Conservation (phyloP, 768 basidiomycete species). For the Mycena albidolilacea region DNA sequence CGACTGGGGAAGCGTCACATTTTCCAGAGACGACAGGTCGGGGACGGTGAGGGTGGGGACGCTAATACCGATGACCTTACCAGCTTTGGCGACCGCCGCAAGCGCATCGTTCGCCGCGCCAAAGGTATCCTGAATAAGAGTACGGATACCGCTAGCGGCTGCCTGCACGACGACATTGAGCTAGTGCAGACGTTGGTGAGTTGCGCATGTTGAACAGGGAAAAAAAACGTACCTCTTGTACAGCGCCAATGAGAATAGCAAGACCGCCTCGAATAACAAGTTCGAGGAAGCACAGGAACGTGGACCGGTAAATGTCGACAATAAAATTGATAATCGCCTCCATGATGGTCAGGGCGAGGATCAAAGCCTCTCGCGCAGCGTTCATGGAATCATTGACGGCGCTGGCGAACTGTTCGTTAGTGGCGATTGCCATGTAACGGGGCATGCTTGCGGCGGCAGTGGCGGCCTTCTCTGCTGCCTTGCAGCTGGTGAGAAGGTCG, state of each 20-base stretch:
- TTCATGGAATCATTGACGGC: conserved; percentile 86
- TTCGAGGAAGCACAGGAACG: conserved; percentile 94
- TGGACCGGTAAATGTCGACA: conserved; percentile 92
- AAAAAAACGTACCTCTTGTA: conserved; percentile 76
- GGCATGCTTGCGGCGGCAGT: conserved; percentile 89
- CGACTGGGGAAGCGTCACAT: conserved; percentile 84
- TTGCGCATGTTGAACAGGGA: neutral
- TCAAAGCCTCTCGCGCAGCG: conserved; percentile 80
- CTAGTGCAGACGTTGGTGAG: conserved; percentile 52
- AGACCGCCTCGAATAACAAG: conserved; percentile 88
- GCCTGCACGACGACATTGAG: conserved; percentile 78
- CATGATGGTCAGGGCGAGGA: conserved; percentile 85
- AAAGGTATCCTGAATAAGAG: conserved; percentile 81
- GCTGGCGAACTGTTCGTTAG: conserved; percentile 84
- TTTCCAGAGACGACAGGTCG: conserved; percentile 78
- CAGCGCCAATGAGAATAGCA: conserved; percentile 84
- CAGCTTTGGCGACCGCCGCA: conserved; percentile 67
- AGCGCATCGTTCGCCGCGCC: conserved; percentile 78
- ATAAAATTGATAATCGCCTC: conserved; percentile 93
- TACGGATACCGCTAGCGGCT: conserved; percentile 73
- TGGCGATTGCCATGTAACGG: conserved; percentile 87
- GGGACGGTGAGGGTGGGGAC: conserved; percentile 80
- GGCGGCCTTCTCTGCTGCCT: conserved; percentile 87
- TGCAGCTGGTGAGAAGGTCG: conserved; percentile 87
- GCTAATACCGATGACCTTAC: conserved; percentile 76